Conservation (phyloP, 768 basidiomycete species). For the Pleurotus eryngii region DNA sequence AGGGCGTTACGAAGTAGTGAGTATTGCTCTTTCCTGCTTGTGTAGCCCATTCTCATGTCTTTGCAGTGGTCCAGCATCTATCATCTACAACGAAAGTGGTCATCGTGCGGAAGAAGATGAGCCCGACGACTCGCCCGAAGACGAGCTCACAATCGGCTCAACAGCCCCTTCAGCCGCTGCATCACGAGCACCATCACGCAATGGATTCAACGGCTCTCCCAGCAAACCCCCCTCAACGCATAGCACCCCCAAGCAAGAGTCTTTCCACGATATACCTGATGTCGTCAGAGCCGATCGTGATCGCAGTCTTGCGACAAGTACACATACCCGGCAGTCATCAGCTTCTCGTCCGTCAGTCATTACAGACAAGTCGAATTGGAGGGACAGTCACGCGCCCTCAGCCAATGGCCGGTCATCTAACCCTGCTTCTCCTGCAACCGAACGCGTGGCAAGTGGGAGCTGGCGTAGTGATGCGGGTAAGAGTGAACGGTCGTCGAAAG, state of each 20-base stretch:
- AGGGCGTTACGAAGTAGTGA: constrained; percentile 75
- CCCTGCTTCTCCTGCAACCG: constrained; percentile 12
- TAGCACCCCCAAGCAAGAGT: constrained; percentile 11
- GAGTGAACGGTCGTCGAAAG: constrained; percentile 17
- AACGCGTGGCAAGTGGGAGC: constrained; percentile 14
- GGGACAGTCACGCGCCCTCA: background rate
- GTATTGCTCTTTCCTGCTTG: constrained; percentile 19
- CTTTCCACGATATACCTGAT: constrained; percentile 1
- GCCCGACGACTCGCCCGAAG: constrained; percentile 60
- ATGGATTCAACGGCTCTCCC: constrained; percentile 12
- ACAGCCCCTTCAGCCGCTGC: constrained; percentile 39
- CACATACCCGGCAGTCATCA: constrained; percentile 1
- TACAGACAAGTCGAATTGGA: constrained; percentile 2
- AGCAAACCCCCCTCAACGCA: constrained; percentile 21
- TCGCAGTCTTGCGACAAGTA: background rate
- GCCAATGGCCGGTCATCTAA: constrained; percentile 11
- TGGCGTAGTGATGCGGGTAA: constrained; percentile 15
- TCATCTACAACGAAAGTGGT: constrained; percentile 79
- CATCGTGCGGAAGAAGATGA: constrained; percentile 75
- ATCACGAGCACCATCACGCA: constrained; percentile 54
- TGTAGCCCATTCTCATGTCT: background rate
- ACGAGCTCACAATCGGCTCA: constrained; percentile 44
- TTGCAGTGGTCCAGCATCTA: constrained; percentile 70
- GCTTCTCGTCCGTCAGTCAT: background rate
- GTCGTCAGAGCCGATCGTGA: constrained; percentile 5